Evolutionary conservation across 179 eudicot genomes (phyloP).

Genomic region (Patellifolia procumbens): DNA sequence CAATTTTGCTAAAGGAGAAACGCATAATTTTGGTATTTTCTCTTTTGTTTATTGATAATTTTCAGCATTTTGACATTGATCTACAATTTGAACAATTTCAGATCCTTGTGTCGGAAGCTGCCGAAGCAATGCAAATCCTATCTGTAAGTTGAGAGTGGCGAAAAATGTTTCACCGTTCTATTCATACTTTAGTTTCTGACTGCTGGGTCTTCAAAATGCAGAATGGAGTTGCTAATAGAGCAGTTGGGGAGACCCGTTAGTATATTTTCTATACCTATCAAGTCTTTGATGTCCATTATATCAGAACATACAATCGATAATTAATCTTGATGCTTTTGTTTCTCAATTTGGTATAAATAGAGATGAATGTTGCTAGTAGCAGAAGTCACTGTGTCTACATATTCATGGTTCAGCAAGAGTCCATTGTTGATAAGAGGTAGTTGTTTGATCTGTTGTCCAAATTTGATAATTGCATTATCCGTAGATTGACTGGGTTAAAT

Average conservation of each 20-base stretch:
- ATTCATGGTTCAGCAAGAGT: conserved; percentile 66
- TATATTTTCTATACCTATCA: conserved; percentile 26
- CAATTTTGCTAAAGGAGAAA: neutral
- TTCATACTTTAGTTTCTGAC: conserved; percentile 12
- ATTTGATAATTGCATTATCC: neutral
- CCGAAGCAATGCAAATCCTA: conserved; percentile 63
- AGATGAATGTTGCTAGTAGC: conserved; percentile 96
- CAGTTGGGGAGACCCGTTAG: conserved; percentile 96
- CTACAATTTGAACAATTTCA: conserved; percentile 30
- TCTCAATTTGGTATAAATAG: conserved; percentile 42
- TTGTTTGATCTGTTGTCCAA: conserved; percentile 1
- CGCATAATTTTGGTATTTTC: neutral
- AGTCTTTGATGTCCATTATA: conserved; percentile 11
- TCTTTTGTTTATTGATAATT: conserved; percentile 8
- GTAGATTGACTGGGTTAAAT: conserved; percentile 4
- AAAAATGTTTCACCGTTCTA: neutral
- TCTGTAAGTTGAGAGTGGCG: conserved; percentile 53
- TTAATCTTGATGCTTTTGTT: conserved; percentile 5
- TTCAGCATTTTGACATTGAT: neutral
- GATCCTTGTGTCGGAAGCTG: conserved; percentile 57
- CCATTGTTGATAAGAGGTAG: conserved; percentile 62
- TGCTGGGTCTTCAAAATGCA: conserved; percentile 39
- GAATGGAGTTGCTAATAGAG: conserved; percentile 84
- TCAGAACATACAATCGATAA: neutral
- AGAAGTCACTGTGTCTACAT: conserved; percentile 88